Conservation (phyloP, 352 stramenopile genomes). For the Globisporangium spiculum region DNA sequence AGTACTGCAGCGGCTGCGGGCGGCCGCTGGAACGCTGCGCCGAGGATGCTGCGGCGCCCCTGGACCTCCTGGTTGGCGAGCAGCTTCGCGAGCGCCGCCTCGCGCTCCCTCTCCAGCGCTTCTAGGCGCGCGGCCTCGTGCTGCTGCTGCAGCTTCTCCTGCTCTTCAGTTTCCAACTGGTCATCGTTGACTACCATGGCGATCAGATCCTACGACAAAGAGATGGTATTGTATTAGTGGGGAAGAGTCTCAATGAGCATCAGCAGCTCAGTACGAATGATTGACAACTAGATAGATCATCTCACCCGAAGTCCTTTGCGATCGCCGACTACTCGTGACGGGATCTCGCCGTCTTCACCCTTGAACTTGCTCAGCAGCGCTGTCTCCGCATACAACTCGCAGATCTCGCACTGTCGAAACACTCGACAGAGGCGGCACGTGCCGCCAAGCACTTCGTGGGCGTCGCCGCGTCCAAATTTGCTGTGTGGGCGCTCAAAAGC, state of each 20-base stretch:
- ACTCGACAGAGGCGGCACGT: slow-evolving; percentile 82
- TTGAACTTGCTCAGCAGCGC: slow-evolving; percentile 26
- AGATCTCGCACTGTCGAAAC: slow-evolving; percentile 86
- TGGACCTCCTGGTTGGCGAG: slow-evolving; percentile 17
- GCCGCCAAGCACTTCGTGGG: slow-evolving; percentile 15
- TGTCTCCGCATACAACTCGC: slow-evolving; percentile 62
- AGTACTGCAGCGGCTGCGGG: slow-evolving; percentile 4
- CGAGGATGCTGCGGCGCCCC: slow-evolving; percentile 19
- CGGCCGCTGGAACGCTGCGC: slow-evolving; percentile 21
- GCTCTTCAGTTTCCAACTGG: slow-evolving; percentile 39
- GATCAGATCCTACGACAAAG: slow-evolving; percentile 44
- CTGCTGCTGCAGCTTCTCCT: slow-evolving; percentile 25
- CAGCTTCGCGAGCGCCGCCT: slow-evolving; percentile 11
- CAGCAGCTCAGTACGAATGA: slow-evolving; percentile 1
- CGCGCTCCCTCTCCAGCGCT: slow-evolving; percentile 15
- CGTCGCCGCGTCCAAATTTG: slow-evolving; percentile 55
- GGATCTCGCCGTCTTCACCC: slow-evolving; percentile 16
- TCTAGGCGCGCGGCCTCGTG: slow-evolving; percentile 11
- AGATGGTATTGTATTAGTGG: background rate
- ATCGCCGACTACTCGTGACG: slow-evolving; percentile 35
- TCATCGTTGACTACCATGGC: slow-evolving; percentile 40
- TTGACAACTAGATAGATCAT: background rate
- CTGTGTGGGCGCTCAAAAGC: slow-evolving; percentile 83
- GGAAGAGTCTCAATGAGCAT: background rate
- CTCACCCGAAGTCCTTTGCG: slow-evolving; percentile 54